Base-by-base conservation (phyloP, 2,329 filamentous ascomycete species). In the Fusarium tricinctum region DNA sequence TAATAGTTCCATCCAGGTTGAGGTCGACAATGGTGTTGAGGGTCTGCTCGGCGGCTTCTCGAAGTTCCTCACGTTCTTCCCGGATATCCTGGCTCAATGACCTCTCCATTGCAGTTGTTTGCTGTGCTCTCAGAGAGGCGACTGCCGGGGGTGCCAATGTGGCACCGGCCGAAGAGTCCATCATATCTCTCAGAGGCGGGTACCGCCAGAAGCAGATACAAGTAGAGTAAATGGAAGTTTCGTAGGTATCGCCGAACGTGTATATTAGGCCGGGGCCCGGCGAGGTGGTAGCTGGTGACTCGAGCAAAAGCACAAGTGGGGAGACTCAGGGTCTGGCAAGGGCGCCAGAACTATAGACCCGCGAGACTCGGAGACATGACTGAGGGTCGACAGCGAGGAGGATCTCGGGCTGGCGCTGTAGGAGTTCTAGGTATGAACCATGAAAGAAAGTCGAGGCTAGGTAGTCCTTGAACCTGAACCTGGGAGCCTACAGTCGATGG, bases 11-110 rank as follows among this genome's bases (percentile, higher is more conserved):
- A 76, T 97, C 92, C 57, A 98, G 86, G 75, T 94, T 93, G 69
- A 99, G 85, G 81, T 99, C 95, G 77, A 99, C 87, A 78, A 99
- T 97, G 68, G 97, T 92, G 80, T 98, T 99, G 77, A 97, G 86
- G 22, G 94, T 97, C 82, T 97, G 93, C 81, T 98, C 95, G 50
- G 95, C 96, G 40, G 95, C 96, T 82, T 97, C 93, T 76, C 94
- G 94, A 72, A 99, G 86, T 78, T 98, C 95, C 77, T 97, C 92
- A 66, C 94, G 89, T 82, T 98, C 94, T 76, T 97, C 93, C 73
- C 93, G 91, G 74, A 98, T 97, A 78, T 97, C 91, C 80, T 94
- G 89, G 80, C 92, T 97, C 71, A 96, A 83, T 14, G 93, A 86
- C 59, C 89, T 82, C 77, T 88, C 85, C 88, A 90, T 90, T 49